Evolutionary conservation across 192 early-diverging fungal species (phyloP), one percentile per base, ranked within the genome.

Genomic region (Linnemannia schmuckeri): DNA sequence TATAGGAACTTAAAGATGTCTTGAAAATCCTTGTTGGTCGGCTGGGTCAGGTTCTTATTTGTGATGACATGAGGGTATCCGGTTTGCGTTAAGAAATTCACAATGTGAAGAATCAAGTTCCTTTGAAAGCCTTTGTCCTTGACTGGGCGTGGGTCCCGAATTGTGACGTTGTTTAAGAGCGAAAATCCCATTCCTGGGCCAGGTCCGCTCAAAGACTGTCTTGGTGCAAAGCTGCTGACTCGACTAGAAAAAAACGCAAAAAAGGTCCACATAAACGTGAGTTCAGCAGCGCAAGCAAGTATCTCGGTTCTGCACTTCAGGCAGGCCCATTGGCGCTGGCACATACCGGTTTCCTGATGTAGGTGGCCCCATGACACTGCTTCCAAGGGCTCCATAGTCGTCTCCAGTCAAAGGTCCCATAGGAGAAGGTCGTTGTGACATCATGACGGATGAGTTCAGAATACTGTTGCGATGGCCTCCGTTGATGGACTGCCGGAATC

Each of bases 1-100:
- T 95, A 93, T n/a, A 95, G 82, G 75, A 94, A 95, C 70, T 93
- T 93, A 90, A 96, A 96, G n/a, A 95, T 93, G 79, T 81, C 82
- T 72, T 93, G 91, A 66, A 95, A 96, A 30, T 93, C 93, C 87
- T 94, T 95, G 30, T 77, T 83, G 15, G 90, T 78, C 10, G 93
- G 91, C 6, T 90, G 80, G 22, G 88, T 85, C 12, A 96, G 76
- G 13, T 83, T 87, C 49, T 93, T 92, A 2, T 79, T 47, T 0
- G 89, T 77, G 79, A 87, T 69, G 6, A 35, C 5, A 38, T 92
- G 83, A 22, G 86, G 82, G 82, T 92, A 96, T 22, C 93, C 93
- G 44, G 82, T 74, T 66, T 92, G 76, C 4, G 89, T 86, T 37
- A 96, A 90, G 81, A 92, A 96, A 12, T 76, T 77, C 75, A 94